Evolutionary conservation across 768 basidiomycete genomes (phyloP), one percentile per base, ranked within the genome.

Genomic region (Collybia nuda): DNA sequence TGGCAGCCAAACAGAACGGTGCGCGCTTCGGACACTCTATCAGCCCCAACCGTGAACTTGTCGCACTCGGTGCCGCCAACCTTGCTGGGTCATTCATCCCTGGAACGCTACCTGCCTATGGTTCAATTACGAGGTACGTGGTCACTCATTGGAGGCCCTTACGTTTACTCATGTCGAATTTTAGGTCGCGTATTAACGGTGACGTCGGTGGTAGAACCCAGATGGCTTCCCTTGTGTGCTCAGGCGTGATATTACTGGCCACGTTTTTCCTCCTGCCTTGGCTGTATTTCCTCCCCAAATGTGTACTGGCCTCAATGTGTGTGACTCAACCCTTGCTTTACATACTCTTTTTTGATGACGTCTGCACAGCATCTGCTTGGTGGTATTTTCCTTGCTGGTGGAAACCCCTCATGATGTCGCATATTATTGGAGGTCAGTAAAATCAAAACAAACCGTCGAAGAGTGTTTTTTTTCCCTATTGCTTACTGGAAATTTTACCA

Each of bases 31-130:
- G 91, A 2, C 87, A 98, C 64, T 80, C 89, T 0, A 89, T 98
- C 55, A 90, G 85, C 55, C 93, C 94, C 0, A 99, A 98, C 64
- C 86, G 97, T 23, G 97, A 99, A 62, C 77, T 98, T 1, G 95
- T 98, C 21, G 97, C 97, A 1, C 74, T 99, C 15, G 93, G 93
- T 39, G 84, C 88, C 9, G 83, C 85, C 11, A 97, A 97, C 63
- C 72, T 96, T 29, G 79, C 72, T 3, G 86, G 76, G 1, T 87
- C 90, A 0, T 87, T 95, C 59, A 71, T 98, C 47, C 88, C 91
- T 3, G 96, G 97, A 1, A 90, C 90, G 0, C 75, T 98, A 1
- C 94, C 95, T 3, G 92, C 93, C 0, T 97, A 86, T 63, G 97
- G 96, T 2, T 92, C 91, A 4, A 93, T 98, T 56, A 93, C 97